A percentile compares a stretch with the other conserved stretches of the same genome.
Evolutionary conservation across 192 early-diverging fungal genomes (phyloP).

Genomic region (Entomortierella beljakovae): DNA sequence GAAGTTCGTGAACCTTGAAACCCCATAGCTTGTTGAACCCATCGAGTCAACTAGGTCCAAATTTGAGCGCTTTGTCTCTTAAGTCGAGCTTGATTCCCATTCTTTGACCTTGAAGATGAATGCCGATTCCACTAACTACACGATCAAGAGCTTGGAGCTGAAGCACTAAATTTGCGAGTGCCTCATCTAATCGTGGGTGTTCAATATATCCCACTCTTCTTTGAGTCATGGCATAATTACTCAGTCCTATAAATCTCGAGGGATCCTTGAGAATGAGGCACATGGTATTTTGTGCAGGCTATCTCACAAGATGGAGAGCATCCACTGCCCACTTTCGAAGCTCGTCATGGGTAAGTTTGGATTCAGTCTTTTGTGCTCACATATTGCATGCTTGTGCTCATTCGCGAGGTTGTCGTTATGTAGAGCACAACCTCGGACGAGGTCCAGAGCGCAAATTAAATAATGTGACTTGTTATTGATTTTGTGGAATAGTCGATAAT

Average conservation of each 20-base stretch:
- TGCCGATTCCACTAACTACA: neutral
- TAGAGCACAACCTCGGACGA: neutral
- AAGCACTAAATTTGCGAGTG: neutral
- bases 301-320: neutral
- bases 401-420: neutral
- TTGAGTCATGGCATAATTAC: neutral
- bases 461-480: too few species aligned
- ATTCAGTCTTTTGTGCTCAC: neutral
- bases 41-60: neutral
- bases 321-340: neutral
- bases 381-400: neutral
- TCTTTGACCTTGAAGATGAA: neutral
- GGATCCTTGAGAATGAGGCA: neutral
- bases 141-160: neutral
- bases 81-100: neutral
- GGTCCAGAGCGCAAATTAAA: neutral
- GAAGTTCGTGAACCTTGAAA: neutral
- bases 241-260: neutral
- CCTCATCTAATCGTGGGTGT: neutral
- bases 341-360: too few species aligned
- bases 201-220: neutral
- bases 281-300: neutral
- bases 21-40: neutral
- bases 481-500: too few species aligned
- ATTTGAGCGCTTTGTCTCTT: neutral